Evolutionary conservation across 306 rosid species (phyloP).

Genomic region (Begonia fuchsioides): DNA sequence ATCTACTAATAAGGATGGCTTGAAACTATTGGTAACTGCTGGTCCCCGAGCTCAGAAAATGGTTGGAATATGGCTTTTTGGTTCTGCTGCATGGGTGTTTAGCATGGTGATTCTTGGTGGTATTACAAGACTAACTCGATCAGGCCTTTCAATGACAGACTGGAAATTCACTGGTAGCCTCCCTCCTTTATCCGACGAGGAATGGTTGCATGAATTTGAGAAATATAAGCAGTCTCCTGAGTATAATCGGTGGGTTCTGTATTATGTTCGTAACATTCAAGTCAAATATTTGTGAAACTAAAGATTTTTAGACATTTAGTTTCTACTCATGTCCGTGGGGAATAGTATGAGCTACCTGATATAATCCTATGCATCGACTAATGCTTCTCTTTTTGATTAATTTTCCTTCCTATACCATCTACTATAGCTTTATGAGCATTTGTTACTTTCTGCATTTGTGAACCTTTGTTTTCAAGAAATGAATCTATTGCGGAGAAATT

Average conservation of each 20-base stretch:
- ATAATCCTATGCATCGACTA: too few species aligned
- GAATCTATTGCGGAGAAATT: too few species aligned
- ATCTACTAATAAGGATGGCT: constrained; percentile 32
- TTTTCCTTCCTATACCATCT: too few species aligned
- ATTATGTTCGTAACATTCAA: neutral
- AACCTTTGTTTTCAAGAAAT: too few species aligned
- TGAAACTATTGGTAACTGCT: constrained; percentile 56
- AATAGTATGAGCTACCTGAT: too few species aligned
- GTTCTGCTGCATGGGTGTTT: constrained; percentile 88
- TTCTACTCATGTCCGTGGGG: too few species aligned
- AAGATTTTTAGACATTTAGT: neutral
- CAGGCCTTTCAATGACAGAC: constrained; percentile 96
- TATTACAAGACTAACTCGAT: constrained; percentile 64
- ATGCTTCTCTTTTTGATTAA: too few species aligned
- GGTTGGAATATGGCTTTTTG: constrained; percentile 86
- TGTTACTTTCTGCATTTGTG: too few species aligned
- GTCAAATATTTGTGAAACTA: neutral
- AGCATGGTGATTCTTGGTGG: constrained; percentile 93
- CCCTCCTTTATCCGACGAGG: constrained; percentile 59
- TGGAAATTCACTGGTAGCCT: constrained; percentile 71
- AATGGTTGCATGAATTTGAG: constrained; percentile 62
- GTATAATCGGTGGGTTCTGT: constrained; percentile 41
- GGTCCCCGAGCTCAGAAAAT: constrained; percentile 54
- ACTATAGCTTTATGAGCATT: too few species aligned
- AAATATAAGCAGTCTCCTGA: constrained; percentile 85